phyloP scores from a whole-genome alignment of 2,329 filamentous ascomycete species.

The Onygena corvina region DNA sequence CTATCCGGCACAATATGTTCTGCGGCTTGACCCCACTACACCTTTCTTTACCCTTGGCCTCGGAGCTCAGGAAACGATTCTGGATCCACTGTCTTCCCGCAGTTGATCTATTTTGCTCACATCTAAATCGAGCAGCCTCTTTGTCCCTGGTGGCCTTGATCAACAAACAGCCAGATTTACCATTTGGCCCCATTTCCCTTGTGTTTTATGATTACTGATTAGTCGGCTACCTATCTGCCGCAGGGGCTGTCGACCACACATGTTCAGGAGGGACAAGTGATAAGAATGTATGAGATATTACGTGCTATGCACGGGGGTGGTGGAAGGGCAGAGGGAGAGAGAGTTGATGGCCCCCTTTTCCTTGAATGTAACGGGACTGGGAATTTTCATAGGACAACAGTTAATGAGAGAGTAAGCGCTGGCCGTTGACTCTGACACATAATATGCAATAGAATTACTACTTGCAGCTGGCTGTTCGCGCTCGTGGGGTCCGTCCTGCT shows the following conservation, averaged over 20 bases:
- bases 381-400: conserved; percentile 1
- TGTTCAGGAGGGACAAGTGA: not conserved
- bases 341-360: conserved; percentile 3
- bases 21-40: not conserved
- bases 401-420: conserved; percentile 1
- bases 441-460: conserved; percentile 6
- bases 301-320: not conserved
- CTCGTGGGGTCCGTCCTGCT: not conserved
- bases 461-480: not conserved
- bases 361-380: too few species aligned
- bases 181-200: conserved; percentile 5
- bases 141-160: not conserved
- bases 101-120: not conserved
- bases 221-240: not conserved
- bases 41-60: conserved; percentile 1
- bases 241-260: not conserved
- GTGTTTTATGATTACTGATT: not conserved
- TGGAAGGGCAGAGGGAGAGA: too few species aligned
- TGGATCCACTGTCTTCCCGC: conserved; percentile 1
- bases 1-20: too few species aligned
- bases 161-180: conserved; percentile 1
- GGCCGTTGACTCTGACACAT: conserved; percentile 3
- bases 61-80: not conserved
- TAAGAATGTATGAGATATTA: not conserved
- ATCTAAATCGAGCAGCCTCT: not conserved